Evolutionary conservation across 208 protist species (phyloP).

Genomic region (Leishmania amazonensis): DNA sequence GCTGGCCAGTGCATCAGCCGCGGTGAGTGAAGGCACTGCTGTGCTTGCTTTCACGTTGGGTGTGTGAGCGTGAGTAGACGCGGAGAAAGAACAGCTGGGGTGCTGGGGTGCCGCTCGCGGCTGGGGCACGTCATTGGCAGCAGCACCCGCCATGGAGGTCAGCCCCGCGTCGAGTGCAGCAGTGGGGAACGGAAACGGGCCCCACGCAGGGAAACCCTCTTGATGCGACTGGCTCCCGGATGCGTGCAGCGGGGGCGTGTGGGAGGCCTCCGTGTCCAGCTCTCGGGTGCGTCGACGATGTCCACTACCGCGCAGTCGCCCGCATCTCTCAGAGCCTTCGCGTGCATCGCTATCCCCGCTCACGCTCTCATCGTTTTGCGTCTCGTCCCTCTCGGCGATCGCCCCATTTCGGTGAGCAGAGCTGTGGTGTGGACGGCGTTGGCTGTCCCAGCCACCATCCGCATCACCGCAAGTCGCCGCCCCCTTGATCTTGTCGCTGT

Average conservation of each 20-base stretch:
- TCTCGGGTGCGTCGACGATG: neutral
- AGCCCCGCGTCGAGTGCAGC: neutral
- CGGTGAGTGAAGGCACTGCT: constrained; percentile 2
- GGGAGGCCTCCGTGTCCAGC: neutral
- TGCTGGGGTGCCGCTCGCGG: neutral
- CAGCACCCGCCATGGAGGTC: neutral
- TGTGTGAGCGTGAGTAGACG: constrained; percentile 8
- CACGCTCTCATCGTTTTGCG: neutral
- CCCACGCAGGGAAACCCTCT: too few relatives aligned
- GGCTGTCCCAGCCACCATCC: neutral
- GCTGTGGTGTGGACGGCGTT: neutral
- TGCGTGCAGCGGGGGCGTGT: neutral
- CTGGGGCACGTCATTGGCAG: neutral
- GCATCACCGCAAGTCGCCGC: neutral
- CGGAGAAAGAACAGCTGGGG: neutral
- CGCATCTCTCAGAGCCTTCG: neutral
- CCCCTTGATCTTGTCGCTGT: neutral
- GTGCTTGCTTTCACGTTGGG: neutral
- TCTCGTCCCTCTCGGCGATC: neutral
- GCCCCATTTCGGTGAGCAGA: neutral
- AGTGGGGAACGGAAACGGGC: neutral
- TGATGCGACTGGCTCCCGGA: neutral
- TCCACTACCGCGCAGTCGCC: neutral
- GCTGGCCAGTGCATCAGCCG: constrained; percentile 8
- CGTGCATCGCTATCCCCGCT: neutral